Evolutionary conservation across 2,329 filamentous ascomycete species (phyloP).

Genomic region (Fusarium sp.): DNA sequence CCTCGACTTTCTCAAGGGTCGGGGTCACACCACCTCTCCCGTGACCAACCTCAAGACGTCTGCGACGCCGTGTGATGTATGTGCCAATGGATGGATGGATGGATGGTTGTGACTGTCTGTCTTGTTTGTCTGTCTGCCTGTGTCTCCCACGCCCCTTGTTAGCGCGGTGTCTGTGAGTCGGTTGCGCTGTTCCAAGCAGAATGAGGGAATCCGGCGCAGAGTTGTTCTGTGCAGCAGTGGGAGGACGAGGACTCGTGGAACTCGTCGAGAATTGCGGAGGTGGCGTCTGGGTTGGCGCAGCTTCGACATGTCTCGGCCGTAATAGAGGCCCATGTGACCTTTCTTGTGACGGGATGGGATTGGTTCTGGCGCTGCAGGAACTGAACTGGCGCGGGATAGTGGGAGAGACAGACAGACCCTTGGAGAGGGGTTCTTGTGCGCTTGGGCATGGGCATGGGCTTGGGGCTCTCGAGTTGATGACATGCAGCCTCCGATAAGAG

Average conservation of each 20-base stretch:
- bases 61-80: slow-evolving; percentile 1
- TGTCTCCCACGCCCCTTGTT: not conserved
- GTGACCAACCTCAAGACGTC: slow-evolving; percentile 24
- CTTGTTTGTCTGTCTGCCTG: not conserved
- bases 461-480: slow-evolving; percentile 16
- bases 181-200: slow-evolving; percentile 27
- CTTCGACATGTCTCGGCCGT: slow-evolving; percentile 23
- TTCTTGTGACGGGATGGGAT: slow-evolving; percentile 28
- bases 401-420: slow-evolving; percentile 26
- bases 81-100: not conserved
- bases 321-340: slow-evolving; percentile 37
- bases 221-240: not conserved
- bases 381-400: not conserved
- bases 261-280: slow-evolving; percentile 32
- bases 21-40: slow-evolving; percentile 39
- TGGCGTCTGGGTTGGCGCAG: slow-evolving; percentile 36
- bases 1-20: slow-evolving; percentile 13
- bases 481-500: slow-evolving; percentile 21
- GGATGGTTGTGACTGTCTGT: too few relatives aligned
- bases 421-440: slow-evolving; percentile 1
- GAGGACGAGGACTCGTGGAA: not conserved
- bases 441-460: not conserved
- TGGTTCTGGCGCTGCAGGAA: slow-evolving; percentile 38
- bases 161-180: not conserved
- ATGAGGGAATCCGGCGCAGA: slow-evolving; percentile 33